Base-by-base conservation (phyloP, 1,284 basidiomycete genomes). In the Microbotryum scabiosae region DNA sequence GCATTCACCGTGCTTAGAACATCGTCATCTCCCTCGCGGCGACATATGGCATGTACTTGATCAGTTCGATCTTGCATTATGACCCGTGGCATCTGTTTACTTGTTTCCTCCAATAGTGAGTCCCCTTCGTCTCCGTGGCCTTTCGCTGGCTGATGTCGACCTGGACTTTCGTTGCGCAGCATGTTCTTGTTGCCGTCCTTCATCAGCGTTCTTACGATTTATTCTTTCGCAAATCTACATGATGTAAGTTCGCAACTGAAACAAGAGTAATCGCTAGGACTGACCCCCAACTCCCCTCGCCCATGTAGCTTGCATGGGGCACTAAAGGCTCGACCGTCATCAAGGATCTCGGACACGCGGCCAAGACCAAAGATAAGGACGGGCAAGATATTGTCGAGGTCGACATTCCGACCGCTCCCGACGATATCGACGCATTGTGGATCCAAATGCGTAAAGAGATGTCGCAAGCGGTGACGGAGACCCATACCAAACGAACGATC, bases 81-180 rank as follows among this genome's bases (percentile, higher is more conserved):
- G 90, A 93, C 72, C 90, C 90, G 0, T 93, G 88, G 88, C 90
- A 93, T 79, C 90, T 93, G 87, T 81, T 93, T 77, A 91, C 89
- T 23, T 89, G 85, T 58, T 92, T 94, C 80, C 66, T 84, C 53
- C 87, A 72, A 45, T 71, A 71, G 60, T 62, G 26, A 46, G 56
- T 69, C 6, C 50, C 67, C 20, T 30, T 55, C 45, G n/a, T 41
- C 5, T 23, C 30, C 12, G 28, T 1, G 9, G 48, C 59, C 16
- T 21, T 30, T 30, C 30, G 30, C 12, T 49, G 9, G 21, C 59
- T 46, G 48, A 47, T 44, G 8, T 49, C 28, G 47, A 23, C n/a
- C 23, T 23, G 21, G 20, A 14, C 23, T 30, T 52, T 25, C 2
- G 28, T 2, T 7, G 5, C 9, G 26, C 41, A 61, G 55, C 61